Base-by-base conservation (phyloP, 495 filamentous ascomycete genomes). In the Lichenothelia convexa region DNA sequence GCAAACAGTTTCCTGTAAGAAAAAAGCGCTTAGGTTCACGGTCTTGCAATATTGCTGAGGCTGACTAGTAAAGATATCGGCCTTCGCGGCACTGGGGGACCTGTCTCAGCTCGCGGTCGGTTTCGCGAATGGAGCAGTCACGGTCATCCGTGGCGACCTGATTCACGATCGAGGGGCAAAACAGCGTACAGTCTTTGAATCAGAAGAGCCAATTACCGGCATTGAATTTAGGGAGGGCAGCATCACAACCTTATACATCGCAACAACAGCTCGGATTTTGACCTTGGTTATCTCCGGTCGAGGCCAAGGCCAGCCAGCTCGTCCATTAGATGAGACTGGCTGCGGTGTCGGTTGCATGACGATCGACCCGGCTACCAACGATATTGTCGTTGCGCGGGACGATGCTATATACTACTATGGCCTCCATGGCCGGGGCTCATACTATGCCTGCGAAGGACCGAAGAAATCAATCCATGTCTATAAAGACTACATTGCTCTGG, bases 381-480 rank as follows among this genome's bases (percentile, higher is more conserved):
- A 94, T 44, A 75, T 97, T 35, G 70, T 95, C 15, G 78, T 95
- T 18, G 89, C 73, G 2, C 65, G 89, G 30, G 86, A 94, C 44
- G 89, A 97, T 68, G 89, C 87, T 2, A 74, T 97, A 38, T 93
- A 93, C 58, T 82, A 77, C 35, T 97, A 95, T 55, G 81, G 80
- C 0, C 57, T 76, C 0, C 80, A 86, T 41, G 91, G 89, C 3
- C 70, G 84, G 31, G 83, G 84, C 0, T 75, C 80, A 15, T 84
- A 78, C 40, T 87, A 77, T 58, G 80, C 83, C 2, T 94, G 84
- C 47, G 89, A 97, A 49, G 80, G 81, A 6, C 71, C 75, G 1
- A 97, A 95, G 59, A 81, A 75, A 49, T 66, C 84, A 34, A 72
- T 94, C 33, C 67, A 67, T 18, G 69, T 80, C 7, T 91, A 79